Evolutionary conservation across 1,284 basidiomycete species (phyloP), one percentile per base, ranked within the genome.

Genomic region (Moesziomyces globuligerus): DNA sequence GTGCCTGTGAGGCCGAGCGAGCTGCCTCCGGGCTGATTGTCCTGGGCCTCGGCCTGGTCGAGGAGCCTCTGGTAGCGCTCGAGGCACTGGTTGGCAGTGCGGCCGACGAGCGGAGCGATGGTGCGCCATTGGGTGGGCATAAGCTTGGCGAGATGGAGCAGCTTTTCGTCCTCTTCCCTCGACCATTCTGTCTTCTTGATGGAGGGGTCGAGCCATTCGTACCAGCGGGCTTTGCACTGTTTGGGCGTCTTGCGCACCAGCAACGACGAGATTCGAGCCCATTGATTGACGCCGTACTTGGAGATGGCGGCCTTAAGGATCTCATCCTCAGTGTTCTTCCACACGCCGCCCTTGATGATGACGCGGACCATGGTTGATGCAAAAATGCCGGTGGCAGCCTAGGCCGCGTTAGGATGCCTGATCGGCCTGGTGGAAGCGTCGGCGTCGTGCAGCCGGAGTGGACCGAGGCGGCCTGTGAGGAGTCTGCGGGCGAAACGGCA

Each of bases 41-140:
- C 77, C 7, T 70, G 67, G 8, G 76, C 69, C 44, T 81, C 96
- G 4, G 95, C 96, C 82, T 98, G 94, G 82, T 99, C 96, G 43
- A 98, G 85, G 3, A 99, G 87, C 83, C 94, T 96, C 83, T 99
- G 96, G 83, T 99, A 99, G 26, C 96, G 90, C 83, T 99, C 96
- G 39, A 98, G 85, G 85, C 96, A 99, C 81, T 99, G 96, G 0
- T 93, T 97, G 1, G 96, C 96, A 0, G 96, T 98, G n/a, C 96
- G 88, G 23, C 96, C 96, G 51, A 99, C 96, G 70, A 98, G 95
- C 47, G 96, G 96, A 7, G 96, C 95, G 79, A 99, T 97, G 24
- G 96, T 98, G 21, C 96, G 90, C 96, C 96, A 99, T 86, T 99
- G 96, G 0, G 96, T 98, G 0, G 96, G 96, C 94, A 98, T 98